Conservation (phyloP, 2,329 filamentous ascomycete genomes). For the Pseudocercospora vitis region DNA sequence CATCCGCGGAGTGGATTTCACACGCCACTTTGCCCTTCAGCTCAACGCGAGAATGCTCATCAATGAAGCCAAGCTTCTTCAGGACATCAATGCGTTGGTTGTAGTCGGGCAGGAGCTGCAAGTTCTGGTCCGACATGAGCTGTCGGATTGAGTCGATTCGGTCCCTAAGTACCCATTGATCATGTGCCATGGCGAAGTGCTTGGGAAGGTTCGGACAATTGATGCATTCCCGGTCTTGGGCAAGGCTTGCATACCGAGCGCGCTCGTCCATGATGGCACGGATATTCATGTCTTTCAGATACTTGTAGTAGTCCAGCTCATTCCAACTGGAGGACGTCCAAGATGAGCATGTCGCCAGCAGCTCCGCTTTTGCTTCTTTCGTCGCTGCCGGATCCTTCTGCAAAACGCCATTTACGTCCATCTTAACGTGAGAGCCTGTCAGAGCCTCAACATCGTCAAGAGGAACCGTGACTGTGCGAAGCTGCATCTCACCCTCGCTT, state of each 20-base stretch:
- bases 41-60: conserved; percentile 81
- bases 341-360: conserved; percentile 67
- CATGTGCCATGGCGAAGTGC: conserved; percentile 94
- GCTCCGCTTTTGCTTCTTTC: conserved; percentile 64
- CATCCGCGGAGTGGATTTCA: conserved; percentile 95
- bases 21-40: conserved; percentile 98
- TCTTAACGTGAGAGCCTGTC: conserved; percentile 61
- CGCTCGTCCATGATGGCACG: conserved; percentile 77
- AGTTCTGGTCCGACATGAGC: conserved; percentile 91
- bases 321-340: conserved; percentile 78
- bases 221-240: conserved; percentile 65
- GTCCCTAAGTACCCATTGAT: conserved; percentile 94
- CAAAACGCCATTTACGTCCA: conserved; percentile 42
- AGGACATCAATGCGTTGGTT: conserved; percentile 91
- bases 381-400: conserved; percentile 49
- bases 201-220: conserved; percentile 78
- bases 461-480: conserved; percentile 68
- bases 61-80: conserved; percentile 88
- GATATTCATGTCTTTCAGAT: conserved; percentile 75
- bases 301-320: conserved; percentile 74
- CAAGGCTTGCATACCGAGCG: conserved; percentile 60
- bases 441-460: conserved; percentile 81
- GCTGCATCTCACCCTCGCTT: conserved; percentile 64
- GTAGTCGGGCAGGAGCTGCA: conserved; percentile 93
- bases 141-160: conserved; percentile 85